Base-by-base conservation (phyloP, 179 eudicot genomes). In the Carnegiea gigantea region DNA sequence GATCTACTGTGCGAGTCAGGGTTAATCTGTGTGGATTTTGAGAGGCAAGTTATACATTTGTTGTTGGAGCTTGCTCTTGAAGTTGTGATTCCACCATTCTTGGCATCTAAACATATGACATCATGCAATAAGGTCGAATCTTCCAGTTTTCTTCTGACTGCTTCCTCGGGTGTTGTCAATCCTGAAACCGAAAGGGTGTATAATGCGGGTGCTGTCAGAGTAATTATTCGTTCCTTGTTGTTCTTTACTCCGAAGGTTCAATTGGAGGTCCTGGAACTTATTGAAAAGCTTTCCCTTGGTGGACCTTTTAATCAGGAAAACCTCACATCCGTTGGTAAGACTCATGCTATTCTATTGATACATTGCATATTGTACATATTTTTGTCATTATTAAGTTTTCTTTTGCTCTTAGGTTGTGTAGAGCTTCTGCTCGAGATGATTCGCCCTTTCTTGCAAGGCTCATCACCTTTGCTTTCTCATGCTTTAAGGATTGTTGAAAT, bases 301-400 rank as follows among this genome's bases (percentile, higher is more conserved):
- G 93, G 99, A 60, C 89, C 98, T 78, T 95, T 90, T 85, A 97
- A 97, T 85, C 91, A 92, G 92, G 99, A 97, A 87, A 95, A 92
- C 84, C 98, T 97, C 77, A 93, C 99, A 78, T 92, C 98, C 81
- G 97, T 88, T 77, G 99, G 99, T 97, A 89, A 65, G 92, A 38
- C 80, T 30, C 77, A 33, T 82, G 13, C 28, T 80, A 68, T 80
- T 18, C 28, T 79, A 71, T 74, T 82, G 7, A 51, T 9, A n/a
- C 70, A 28, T 51, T 76, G 21, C 59, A 10, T 76, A 20, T 12
- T 73, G 11, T 72, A 43, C 36, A 26, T 26, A 0, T 68, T 71
- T 65, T 80, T 76, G 74, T 77, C 62, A 83, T 64, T 57, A 44
- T 24, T 62, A 75, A 65, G 36, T 65, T 76, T 80, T 49, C 20